These are phyloP conservation scores for Austroboletus niveus DNA, from an alignment of 1,284 basidiomycete species.

Conservation along the genomic window DNA sequence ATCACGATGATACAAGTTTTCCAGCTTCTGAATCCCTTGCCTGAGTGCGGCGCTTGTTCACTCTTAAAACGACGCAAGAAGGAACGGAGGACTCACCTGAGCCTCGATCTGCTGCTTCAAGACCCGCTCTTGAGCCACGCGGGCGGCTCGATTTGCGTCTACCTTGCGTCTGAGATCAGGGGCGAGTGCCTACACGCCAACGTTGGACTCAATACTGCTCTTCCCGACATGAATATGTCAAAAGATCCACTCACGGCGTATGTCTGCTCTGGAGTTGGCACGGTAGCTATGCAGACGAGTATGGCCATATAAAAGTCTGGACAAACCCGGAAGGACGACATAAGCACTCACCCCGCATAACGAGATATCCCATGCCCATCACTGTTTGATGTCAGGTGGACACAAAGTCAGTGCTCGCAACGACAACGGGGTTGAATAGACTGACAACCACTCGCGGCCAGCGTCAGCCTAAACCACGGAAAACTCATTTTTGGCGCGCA, in stretches of 20 bases:
- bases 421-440: slow-evolving; percentile 15
- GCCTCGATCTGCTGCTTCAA: slow-evolving; percentile 51
- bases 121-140: slow-evolving; percentile 54
- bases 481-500: slow-evolving; percentile 35
- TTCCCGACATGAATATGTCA: background rate
- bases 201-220: slow-evolving; percentile 1
- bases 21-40: slow-evolving; percentile 43
- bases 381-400: slow-evolving; percentile 38
- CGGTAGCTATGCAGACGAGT: slow-evolving; percentile 45
- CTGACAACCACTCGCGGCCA: slow-evolving; percentile 48
- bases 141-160: slow-evolving; percentile 56
- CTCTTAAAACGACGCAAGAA: slow-evolving; percentile 1
- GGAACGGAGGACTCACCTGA: slow-evolving; percentile 44
- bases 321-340: background rate
- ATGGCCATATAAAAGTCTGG: slow-evolving; percentile 4
- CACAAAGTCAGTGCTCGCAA: slow-evolving; percentile 9
- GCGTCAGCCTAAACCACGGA: slow-evolving; percentile 52
- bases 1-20: slow-evolving; percentile 41
- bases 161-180: slow-evolving; percentile 68
- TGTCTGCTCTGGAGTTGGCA: slow-evolving; percentile 45
- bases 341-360: slow-evolving; percentile 59
- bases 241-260: slow-evolving; percentile 33
- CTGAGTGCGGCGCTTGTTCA: slow-evolving; percentile 10
- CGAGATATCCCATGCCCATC: slow-evolving; percentile 55
- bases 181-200: slow-evolving; percentile 51